Conservation (phyloP, 176 grass and related monocot genomes). For the Elaeis guineensis region DNA sequence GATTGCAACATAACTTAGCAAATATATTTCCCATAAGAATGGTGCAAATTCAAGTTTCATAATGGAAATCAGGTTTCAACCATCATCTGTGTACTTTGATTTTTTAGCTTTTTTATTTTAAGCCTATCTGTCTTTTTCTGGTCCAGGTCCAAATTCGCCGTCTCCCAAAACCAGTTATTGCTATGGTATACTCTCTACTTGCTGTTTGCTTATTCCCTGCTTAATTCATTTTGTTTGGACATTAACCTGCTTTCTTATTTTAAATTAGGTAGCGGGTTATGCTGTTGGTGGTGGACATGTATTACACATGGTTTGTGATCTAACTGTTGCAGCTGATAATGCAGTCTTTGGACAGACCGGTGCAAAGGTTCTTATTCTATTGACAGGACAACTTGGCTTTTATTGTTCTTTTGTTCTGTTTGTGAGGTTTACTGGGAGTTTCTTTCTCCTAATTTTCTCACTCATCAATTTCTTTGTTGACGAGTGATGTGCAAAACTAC, state of each 20-base stretch:
- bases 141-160: conserved; percentile 80
- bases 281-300: conserved; percentile 85
- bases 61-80: too few relatives aligned
- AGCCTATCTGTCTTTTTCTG: not conserved
- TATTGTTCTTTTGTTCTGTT: too few relatives aligned
- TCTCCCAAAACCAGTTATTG: conserved; percentile 85
- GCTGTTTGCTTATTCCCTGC: not conserved
- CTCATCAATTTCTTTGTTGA: too few relatives aligned
- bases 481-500: too few relatives aligned
- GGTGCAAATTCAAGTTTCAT: too few relatives aligned
- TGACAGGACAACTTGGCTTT: too few relatives aligned
- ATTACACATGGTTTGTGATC: conserved; percentile 88
- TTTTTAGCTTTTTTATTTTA: too few relatives aligned
- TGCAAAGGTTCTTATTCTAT: conserved; percentile 51
- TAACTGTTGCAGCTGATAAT: conserved; percentile 88
- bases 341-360: conserved; percentile 87
- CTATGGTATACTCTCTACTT: conserved; percentile 45
- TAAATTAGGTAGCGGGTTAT: conserved; percentile 67
- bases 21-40: too few relatives aligned
- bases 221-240: not conserved
- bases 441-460: too few relatives aligned
- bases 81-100: too few relatives aligned
- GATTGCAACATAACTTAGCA: too few relatives aligned
- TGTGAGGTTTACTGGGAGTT: too few relatives aligned
- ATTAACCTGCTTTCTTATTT: conserved; percentile 2